These are phyloP conservation scores for Exophiala aquamarina DNA, from an alignment of 2,329 filamentous ascomycete species.

Conservation along the genomic window DNA sequence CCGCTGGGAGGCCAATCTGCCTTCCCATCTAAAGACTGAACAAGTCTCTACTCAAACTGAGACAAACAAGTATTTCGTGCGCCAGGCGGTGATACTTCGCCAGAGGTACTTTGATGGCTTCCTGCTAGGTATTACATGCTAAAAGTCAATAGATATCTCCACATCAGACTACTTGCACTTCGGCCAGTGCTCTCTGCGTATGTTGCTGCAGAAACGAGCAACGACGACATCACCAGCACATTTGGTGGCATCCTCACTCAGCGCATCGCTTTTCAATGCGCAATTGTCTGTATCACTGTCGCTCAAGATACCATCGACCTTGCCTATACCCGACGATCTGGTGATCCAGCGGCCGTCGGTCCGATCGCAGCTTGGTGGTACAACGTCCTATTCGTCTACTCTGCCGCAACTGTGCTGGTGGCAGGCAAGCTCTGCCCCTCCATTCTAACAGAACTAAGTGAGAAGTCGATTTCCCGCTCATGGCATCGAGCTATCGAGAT, in stretches of 20 bases:
- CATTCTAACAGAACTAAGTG: conserved; percentile 9
- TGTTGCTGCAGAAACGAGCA: conserved; percentile 28
- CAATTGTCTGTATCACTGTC: conserved; percentile 35
- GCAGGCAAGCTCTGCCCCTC: conserved; percentile 29
- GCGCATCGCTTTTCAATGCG: conserved; percentile 26
- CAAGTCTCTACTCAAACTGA: background rate
- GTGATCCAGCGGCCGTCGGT: conserved; percentile 13
- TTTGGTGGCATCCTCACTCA: conserved; percentile 7
- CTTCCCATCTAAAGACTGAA: conserved; percentile 29
- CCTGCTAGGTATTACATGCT: background rate
- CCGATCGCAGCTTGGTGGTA: conserved; percentile 39
- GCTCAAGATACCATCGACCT: conserved; percentile 36
- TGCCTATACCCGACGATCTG: conserved; percentile 25
- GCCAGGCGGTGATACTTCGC: conserved; percentile 34
- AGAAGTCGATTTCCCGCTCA: conserved; percentile 6
- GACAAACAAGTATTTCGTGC: conserved; percentile 29
- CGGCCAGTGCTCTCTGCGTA: conserved; percentile 36
- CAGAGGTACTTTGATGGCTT: conserved; percentile 29
- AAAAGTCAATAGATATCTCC: conserved; percentile 30
- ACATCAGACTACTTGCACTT: conserved; percentile 36
- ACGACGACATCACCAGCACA: conserved; percentile 24
- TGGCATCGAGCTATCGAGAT: conserved; percentile 12
- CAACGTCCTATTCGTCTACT: conserved; percentile 39
- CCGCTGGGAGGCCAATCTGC: conserved; percentile 33
- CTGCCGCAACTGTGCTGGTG: conserved; percentile 36